These are phyloP conservation scores for Blastobotrys serpentis DNA, from an alignment of 1,139 yeast genomes.

Conservation along the genomic window DNA sequence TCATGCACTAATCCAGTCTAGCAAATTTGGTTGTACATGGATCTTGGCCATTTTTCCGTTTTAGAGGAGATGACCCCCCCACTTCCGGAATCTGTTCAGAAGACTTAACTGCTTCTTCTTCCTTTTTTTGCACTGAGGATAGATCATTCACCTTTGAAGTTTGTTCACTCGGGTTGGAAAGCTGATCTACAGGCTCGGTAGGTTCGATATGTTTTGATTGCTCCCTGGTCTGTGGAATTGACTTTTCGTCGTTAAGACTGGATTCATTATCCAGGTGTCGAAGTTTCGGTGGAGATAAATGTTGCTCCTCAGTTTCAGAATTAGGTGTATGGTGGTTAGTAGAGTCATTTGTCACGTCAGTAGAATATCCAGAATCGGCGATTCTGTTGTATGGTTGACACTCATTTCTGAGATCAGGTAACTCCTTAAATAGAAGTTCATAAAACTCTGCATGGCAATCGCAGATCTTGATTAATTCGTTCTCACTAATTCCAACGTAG, in stretches of 20 bases:
- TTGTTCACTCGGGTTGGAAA: too few species aligned
- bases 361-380: slow-evolving; percentile 2
- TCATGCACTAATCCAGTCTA: not conserved
- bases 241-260: too few species aligned
- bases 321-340: slow-evolving; percentile 3
- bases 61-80: not conserved
- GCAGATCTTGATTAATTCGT: slow-evolving; percentile 31
- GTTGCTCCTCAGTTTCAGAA: not conserved
- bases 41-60: not conserved
- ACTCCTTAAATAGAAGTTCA: not conserved
- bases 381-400: slow-evolving; percentile 10
- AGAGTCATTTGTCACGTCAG: slow-evolving; percentile 7
- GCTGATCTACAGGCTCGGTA: too few species aligned
- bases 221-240: too few species aligned
- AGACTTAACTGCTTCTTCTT: not conserved
- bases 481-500: slow-evolving; percentile 26
- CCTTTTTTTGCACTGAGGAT: not conserved
- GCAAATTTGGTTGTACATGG: not conserved
- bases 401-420: slow-evolving; percentile 15
- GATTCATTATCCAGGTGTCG: too few species aligned
- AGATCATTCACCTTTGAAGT: too few species aligned
- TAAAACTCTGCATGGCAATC: slow-evolving; percentile 34
- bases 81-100: not conserved
- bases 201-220: too few species aligned
- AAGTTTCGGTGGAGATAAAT: too few species aligned